A percentile compares a stretch with the other conserved stretches of the same genome.
These are phyloP conservation scores for Phytophthora sp. DNA, from an alignment of 352 stramenopile species.

Conservation along the genomic window DNA sequence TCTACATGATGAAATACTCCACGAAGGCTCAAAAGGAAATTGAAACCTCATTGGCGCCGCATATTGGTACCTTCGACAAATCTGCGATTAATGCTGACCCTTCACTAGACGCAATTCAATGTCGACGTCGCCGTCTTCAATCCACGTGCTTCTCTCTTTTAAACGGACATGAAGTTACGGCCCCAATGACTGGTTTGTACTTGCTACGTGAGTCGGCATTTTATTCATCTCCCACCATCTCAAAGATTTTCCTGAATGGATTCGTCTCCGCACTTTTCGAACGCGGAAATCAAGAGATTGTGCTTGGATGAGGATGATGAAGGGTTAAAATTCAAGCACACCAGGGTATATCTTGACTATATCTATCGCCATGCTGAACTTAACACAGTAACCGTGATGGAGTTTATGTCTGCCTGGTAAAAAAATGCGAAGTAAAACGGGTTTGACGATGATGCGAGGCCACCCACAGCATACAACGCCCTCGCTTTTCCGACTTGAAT, in stretches of 20 bases:
- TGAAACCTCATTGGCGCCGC: background rate
- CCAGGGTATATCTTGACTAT: background rate
- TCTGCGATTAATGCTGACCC: background rate
- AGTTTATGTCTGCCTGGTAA: background rate
- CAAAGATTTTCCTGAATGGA: background rate
- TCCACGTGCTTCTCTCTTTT: background rate
- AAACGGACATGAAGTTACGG: background rate
- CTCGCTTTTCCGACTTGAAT: background rate
- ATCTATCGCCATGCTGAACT: background rate
- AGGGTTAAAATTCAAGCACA: background rate
- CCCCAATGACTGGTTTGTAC: background rate
- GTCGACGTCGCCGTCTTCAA: background rate
- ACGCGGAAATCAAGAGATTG: background rate
- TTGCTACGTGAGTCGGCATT: background rate
- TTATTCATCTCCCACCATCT: background rate
- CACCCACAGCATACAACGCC: background rate
- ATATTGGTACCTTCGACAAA: background rate
- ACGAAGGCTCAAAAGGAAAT: background rate
- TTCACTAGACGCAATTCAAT: background rate
- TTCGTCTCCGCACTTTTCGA: background rate
- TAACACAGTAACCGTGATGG: background rate
- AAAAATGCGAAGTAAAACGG: background rate
- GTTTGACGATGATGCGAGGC: background rate
- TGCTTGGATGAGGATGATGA: background rate
- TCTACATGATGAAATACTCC: background rate